Base-by-base conservation (phyloP, 805 yeast genomes). In the Saccharomycopsis javanensis region DNA sequence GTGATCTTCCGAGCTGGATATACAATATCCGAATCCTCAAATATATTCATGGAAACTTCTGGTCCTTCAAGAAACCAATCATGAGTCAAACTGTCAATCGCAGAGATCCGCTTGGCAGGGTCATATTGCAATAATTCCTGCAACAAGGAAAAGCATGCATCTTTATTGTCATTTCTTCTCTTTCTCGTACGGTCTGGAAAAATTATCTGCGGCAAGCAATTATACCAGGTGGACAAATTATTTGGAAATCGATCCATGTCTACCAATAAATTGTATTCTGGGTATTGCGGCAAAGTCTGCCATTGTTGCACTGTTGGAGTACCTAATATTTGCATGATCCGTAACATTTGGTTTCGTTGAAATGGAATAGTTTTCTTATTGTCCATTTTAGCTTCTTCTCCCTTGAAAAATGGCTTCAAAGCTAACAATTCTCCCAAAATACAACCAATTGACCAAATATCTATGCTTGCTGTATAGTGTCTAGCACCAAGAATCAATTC, bases 301-400 rank as follows among this genome's bases (percentile, higher is more conserved):
- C 99, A 94, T 52, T 74, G 77, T n/a, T 82, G 79, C 4, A 74
- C 66, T 3, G 79, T 80, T 0, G 99, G 99, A 0, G 96, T 82
- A 0, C 99, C 99, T 60, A 94, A 71, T n/a, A 94, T 85, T 69
- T 94, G 98, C 28, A 94, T 75, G 25, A 94, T 91, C 67, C 89
- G 90, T 65, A 87, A 86, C 67, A 92, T 78, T 72, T 94, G 99
- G 67, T 88, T 91, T 58, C 86, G 83, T 69, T 94, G 99, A 70
- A 94, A 94, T 1, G 98, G 97, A 4, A 92, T 91, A 57, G 83
- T 85, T 66, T 92, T 91, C 66, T 90, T 92, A 63, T 86, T 87
- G 68, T 91, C 98, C 79, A 92, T 86, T 64, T 92, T 92, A 13
- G 96, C 94, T 67, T 94, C 99, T 70, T 94, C 99, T 55, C 99